These are phyloP conservation scores for Blastobotrys arbuscula DNA, from an alignment of 1,139 yeast species.

Conservation along the genomic window DNA sequence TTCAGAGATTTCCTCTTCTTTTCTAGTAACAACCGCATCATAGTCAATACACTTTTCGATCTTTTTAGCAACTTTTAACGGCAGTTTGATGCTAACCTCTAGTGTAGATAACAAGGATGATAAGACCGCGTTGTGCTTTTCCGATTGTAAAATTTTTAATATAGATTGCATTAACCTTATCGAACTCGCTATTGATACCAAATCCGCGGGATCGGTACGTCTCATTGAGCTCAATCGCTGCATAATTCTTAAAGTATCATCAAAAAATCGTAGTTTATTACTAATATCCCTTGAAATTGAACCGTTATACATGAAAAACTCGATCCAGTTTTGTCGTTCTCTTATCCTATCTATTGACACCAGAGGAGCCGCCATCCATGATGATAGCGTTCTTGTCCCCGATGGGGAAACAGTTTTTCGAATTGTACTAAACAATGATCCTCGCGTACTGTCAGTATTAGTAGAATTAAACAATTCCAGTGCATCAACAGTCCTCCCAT, in stretches of 20 bases:
- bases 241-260: conserved; percentile 50
- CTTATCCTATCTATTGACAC: conserved; percentile 51
- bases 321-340: conserved; percentile 58
- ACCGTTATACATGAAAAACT: conserved; percentile 43
- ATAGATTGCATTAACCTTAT: conserved; percentile 30
- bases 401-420: conserved; percentile 72
- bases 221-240: conserved; percentile 44
- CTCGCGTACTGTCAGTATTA: conserved; percentile 54
- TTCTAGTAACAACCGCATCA: conserved; percentile 13
- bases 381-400: conserved; percentile 69
- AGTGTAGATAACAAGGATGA: conserved; percentile 12
- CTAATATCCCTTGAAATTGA: conserved; percentile 36
- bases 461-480: conserved; percentile 62
- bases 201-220: conserved; percentile 42
- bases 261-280: conserved; percentile 32
- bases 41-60: conserved; percentile 17
- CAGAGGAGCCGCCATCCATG: conserved; percentile 83
- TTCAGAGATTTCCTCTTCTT: conserved; percentile 11
- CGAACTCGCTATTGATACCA: conserved; percentile 42
- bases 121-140: neutral
- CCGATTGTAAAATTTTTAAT: conserved; percentile 7
- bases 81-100: conserved; percentile 10
- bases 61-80: conserved; percentile 15
- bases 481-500: conserved; percentile 74
- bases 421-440: conserved; percentile 65